Evolutionary conservation across 1,139 yeast genomes (phyloP), one percentile per base, ranked within the genome.

Genomic region (Candida gigantensis): DNA sequence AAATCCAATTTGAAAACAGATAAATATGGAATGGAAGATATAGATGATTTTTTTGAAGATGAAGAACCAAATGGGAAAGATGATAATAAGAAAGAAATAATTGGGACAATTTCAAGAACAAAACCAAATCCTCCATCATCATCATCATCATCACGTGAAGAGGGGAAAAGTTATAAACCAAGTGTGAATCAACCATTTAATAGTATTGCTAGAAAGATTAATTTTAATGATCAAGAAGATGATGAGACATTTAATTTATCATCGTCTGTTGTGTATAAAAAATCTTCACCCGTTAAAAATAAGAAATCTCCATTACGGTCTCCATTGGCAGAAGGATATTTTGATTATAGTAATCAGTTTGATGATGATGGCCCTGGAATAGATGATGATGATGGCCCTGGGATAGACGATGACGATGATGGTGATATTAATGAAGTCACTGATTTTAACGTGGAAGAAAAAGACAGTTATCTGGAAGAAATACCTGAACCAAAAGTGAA

Each of bases 21-120:
- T 57, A 76, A 75, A 40, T 74, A 79, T 53, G 84, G 88, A 24
- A 78, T 87, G 82, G 96, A 88, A 53, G 85, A 82, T 50, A 60
- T 87, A 28, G 85, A 84, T 47, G 95, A 81, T 38, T 88, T 84
- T 62, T 87, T 86, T 40, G 57, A 54, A 14, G 70, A 62, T 48
- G 72, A 39, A 16, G 24, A 28, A 7, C 15, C 25, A n/a, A 15
- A 20, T 30, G 10, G 27, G 26, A 13, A 13, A 29, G 7, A 10
- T 30, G 24, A 24, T 24, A 14, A 24, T 9, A 29, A 16, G 15
- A 23, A 20, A 6, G n/a, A 8, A 18, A 30, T n/a, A n/a, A n/a
- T n/a, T n/a, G n/a, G n/a, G n/a, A n/a, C n/a, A n/a, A n/a, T n/a
- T n/a, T n/a, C n/a, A n/a, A n/a, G n/a, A n/a, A n/a, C n/a, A n/a